Conservation (phyloP, 495 filamentous ascomycete genomes). For the Hypoxylon fragiforme region DNA sequence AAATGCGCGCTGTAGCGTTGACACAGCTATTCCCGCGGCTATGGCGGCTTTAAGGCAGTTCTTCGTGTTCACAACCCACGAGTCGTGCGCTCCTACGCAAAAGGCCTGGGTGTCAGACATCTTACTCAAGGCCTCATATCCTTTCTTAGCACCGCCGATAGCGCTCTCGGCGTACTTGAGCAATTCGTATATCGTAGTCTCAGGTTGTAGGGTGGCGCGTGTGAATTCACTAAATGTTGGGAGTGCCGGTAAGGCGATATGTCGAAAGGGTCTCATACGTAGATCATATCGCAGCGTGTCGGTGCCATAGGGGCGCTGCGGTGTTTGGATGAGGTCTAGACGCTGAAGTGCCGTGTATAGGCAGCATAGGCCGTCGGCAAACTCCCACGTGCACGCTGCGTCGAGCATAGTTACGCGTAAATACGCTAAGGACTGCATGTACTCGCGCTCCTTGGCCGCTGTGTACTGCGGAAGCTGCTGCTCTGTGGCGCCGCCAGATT, state of each 20-base stretch:
- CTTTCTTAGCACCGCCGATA: constrained; percentile 63
- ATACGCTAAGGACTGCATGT: constrained; percentile 59
- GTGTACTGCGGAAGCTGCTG: constrained; percentile 30
- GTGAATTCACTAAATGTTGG: constrained; percentile 66
- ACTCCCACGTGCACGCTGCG: constrained; percentile 66
- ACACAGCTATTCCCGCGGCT: constrained; percentile 64
- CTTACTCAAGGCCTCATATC: constrained; percentile 63
- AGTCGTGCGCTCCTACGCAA: constrained; percentile 53
- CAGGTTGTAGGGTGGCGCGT: constrained; percentile 41
- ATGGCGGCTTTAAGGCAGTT: constrained; percentile 67
- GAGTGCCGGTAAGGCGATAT: constrained; percentile 70
- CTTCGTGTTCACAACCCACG: constrained; percentile 62
- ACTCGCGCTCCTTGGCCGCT: constrained; percentile 45
- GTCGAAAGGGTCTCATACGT: constrained; percentile 85
- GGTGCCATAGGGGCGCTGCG: constrained; percentile 68
- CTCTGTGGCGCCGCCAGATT: constrained; percentile 10
- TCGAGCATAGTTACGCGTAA: constrained; percentile 67
- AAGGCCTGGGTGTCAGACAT: constrained; percentile 51
- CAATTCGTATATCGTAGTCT: constrained; percentile 45
- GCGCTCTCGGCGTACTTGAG: constrained; percentile 64
- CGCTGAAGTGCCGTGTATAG: constrained; percentile 70
- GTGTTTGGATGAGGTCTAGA: constrained; percentile 59
- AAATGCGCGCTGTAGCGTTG: constrained; percentile 55
- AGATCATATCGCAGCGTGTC: constrained; percentile 77
- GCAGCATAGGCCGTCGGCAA: constrained; percentile 67